A percentile compares a stretch with the other conserved stretches of the same genome.
Evolutionary conservation across 371 early-diverging fungal species (phyloP).

Genomic region (Zancudomyces culisetae): DNA sequence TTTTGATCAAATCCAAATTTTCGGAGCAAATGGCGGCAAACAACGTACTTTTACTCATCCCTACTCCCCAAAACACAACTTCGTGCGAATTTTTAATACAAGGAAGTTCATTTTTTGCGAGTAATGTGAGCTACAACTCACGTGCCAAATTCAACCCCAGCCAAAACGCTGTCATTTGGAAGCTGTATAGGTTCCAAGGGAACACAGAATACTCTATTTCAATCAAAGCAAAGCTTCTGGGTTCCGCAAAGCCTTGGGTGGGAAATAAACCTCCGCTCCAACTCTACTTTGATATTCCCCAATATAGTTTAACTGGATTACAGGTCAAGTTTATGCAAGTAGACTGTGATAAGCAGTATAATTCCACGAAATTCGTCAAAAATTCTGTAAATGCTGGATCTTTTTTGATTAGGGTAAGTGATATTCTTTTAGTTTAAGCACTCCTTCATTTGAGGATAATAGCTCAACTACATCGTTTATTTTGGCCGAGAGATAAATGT

Average conservation of each 20-base stretch:
- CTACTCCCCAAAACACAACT: conserved; percentile 92
- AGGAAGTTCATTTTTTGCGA: no score
- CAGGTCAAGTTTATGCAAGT: conserved; percentile 95
- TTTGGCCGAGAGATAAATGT: no score
- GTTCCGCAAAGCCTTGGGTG: conserved; percentile 11
- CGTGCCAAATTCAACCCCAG: conserved; percentile 86
- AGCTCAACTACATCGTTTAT: no score
- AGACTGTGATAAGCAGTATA: conserved; percentile 90
- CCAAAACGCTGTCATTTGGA: conserved; percentile 86
- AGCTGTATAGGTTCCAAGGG: conserved; percentile 89
- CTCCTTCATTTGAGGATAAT: no score
- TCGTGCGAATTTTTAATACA: conserved; percentile 86
- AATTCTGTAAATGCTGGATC: conserved; percentile 85
- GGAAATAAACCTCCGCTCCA: conserved; percentile 70
- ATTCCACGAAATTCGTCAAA: conserved; percentile 94
- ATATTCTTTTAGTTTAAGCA: no score
- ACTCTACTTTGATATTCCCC: conserved; percentile 94
- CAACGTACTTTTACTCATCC: conserved; percentile 85
- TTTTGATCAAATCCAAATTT: conserved; percentile 73
- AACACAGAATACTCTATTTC: conserved; percentile 27
- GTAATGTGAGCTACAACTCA: neutral
- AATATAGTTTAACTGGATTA: conserved; percentile 90
- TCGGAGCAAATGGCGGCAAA: conserved; percentile 90
- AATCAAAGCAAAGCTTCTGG: conserved; percentile 47
- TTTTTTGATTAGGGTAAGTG: conserved; percentile 12